Percentiles rank a stretch among this genome's conserved stretches.
phyloP scores from a whole-genome alignment of 228 moss, liverwort and hornwort genomes.

The Sphagnum magellanicum region DNA sequence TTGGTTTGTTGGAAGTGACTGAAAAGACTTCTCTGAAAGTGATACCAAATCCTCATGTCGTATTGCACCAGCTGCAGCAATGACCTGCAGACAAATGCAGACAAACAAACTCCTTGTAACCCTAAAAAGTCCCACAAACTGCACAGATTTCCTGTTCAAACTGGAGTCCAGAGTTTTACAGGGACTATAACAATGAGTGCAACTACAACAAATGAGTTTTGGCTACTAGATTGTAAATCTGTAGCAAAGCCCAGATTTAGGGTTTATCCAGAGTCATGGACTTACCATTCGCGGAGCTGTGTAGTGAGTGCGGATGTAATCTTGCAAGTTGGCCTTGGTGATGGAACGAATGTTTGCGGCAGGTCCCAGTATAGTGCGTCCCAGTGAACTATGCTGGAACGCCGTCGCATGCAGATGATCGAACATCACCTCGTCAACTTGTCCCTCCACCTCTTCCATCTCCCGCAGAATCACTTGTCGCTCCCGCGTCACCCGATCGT shows the following conservation, averaged over 20 bases:
- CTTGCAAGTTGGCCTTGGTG: constrained; percentile 70
- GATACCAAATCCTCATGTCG: constrained; percentile 66
- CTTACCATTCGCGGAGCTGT: constrained; percentile 84
- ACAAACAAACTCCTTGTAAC: neutral
- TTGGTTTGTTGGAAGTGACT: constrained; percentile 51
- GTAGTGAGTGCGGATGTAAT: constrained; percentile 84
- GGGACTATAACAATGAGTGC: too few relatives aligned
- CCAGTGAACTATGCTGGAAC: constrained; percentile 81
- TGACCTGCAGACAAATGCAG: constrained; percentile 35
- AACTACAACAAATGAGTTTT: too few relatives aligned
- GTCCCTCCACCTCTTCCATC: constrained; percentile 88
- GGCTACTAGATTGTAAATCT: too few relatives aligned
- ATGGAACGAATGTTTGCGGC: constrained; percentile 74
- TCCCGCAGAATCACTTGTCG: constrained; percentile 75
- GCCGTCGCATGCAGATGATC: constrained; percentile 96
- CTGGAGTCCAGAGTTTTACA: too few relatives aligned
- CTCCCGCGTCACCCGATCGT: constrained; percentile 75
- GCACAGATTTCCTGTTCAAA: too few relatives aligned
- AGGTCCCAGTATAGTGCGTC: constrained; percentile 82
- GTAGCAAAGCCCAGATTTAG: too few relatives aligned
- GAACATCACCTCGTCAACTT: constrained; percentile 82
- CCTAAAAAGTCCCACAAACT: too few relatives aligned
- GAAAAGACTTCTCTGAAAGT: constrained; percentile 64
- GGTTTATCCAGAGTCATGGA: too few relatives aligned
- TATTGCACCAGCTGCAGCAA: constrained; percentile 85